These are phyloP conservation scores for bread wheat (Triticum aestivum) DNA, from an alignment of 176 grass and related monocot genomes.

Conservation along the genomic window DNA sequence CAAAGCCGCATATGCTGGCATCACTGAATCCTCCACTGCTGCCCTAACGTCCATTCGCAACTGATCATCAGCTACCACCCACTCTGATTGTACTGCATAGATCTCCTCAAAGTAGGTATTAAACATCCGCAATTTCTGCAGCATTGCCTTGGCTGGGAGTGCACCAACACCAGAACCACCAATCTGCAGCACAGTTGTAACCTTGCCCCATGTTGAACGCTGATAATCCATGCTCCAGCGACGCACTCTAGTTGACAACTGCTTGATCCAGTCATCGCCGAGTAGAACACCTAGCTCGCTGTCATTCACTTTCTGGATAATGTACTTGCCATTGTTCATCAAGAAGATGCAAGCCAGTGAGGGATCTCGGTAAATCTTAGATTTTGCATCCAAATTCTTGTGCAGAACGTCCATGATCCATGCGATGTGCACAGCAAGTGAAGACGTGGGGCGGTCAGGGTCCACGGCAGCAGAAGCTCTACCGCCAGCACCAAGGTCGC, in stretches of 20 bases:
- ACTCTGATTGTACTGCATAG: conserved; percentile 47
- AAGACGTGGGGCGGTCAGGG: conserved; percentile 78
- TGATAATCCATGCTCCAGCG: conserved; percentile 86
- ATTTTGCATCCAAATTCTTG: conserved; percentile 79
- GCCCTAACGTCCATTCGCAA: conserved; percentile 55
- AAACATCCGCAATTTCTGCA: conserved; percentile 81
- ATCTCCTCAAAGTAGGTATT: conserved; percentile 88
- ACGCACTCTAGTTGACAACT: conserved; percentile 70
- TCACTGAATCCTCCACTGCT: conserved; percentile 51
- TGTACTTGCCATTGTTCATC: conserved; percentile 90
- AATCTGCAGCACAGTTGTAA: conserved; percentile 63
- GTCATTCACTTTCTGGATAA: conserved; percentile 85
- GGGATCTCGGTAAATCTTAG: conserved; percentile 77
- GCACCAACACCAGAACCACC: conserved; percentile 52
- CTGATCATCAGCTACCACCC: conserved; percentile 79
- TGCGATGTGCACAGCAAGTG: conserved; percentile 77
- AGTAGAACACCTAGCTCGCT: conserved; percentile 76
- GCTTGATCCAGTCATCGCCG: conserved; percentile 85
- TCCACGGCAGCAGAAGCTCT: conserved; percentile 41
- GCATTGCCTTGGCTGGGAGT: conserved; percentile 41
- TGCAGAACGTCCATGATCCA: conserved; percentile 99
- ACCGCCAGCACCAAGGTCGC: conserved; percentile 47
- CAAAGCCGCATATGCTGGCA: conserved; percentile 66
- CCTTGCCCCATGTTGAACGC: conserved; percentile 74
- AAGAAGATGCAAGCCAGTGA: conserved; percentile 76